phyloP scores from a whole-genome alignment of 352 stramenopile species.

The Phytophthora tentaculata region DNA sequence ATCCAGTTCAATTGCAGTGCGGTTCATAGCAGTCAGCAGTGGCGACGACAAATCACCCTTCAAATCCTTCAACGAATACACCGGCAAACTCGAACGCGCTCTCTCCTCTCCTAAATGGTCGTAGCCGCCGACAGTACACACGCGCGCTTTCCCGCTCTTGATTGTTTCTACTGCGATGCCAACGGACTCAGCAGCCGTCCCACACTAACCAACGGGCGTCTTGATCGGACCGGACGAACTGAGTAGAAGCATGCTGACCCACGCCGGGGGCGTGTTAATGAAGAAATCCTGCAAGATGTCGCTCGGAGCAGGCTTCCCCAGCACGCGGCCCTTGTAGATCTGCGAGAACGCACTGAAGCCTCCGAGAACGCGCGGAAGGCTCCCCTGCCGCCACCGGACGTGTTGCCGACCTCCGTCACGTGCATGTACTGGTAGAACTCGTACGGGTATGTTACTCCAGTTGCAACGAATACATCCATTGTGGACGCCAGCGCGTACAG shows the following conservation, averaged over 20 bases:
- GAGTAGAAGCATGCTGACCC: constrained; percentile 91
- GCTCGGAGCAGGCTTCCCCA: constrained; percentile 74
- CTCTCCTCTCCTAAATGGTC: constrained; percentile 90
- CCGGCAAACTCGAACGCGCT: constrained; percentile 84
- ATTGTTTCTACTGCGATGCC: constrained; percentile 91
- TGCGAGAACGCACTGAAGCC: constrained; percentile 75
- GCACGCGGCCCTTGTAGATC: constrained; percentile 73
- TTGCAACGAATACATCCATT: constrained; percentile 81
- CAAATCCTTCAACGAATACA: constrained; percentile 22
- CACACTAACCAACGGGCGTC: constrained; percentile 86
- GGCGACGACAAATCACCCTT: constrained; percentile 43
- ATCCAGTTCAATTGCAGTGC: constrained; percentile 55
- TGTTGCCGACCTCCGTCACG: constrained; percentile 89
- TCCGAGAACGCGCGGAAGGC: constrained; percentile 82
- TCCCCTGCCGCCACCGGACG: constrained; percentile 82
- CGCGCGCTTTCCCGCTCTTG: no score
- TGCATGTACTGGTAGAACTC: constrained; percentile 92
- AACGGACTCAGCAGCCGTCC: constrained; percentile 86
- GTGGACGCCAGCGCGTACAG: constrained; percentile 80
- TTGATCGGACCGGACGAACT: constrained; percentile 90
- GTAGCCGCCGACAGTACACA: constrained; percentile 86
- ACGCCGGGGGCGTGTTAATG: constrained; percentile 90
- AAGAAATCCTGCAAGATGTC: constrained; percentile 87
- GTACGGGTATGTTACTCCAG: no score
- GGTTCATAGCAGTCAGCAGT: constrained; percentile 63